Base-by-base conservation (phyloP, 805 yeast genomes). In the Lipomyces spencermartinsiae region DNA sequence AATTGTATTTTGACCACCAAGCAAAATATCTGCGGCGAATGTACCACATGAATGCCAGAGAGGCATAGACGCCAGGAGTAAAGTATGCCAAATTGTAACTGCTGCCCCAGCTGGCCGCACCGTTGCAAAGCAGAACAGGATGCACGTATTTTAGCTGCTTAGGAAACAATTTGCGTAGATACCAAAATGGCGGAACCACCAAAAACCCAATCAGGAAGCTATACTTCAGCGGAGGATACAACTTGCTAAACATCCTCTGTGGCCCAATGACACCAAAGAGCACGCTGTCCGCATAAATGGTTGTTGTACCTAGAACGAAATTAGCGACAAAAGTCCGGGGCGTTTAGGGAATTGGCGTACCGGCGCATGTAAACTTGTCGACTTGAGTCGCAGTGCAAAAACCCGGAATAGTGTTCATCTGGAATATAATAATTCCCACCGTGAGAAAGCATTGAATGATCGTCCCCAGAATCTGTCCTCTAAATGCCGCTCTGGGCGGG, bases 1-100 rank as follows among this genome's bases (percentile, higher is more conserved):
- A 88, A 75, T 88, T 87, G 76, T 89, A 89, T 76, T 88, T 88
- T 56, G 88, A 87, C 92, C 92, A 89, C 93, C 92, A 89, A 58
- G 82, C 78, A 59, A 85, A 80, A 78, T 85, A 87, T 68, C 80
- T 80, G 62, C 84, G 81, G 69, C 85, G 86, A 65, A 89, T 78
- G 73, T 82, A 80, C 77, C 82, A 86, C 79, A 86, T 87, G 80
- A 88, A 89, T 9, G 56, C 54, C 33, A 54, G 35, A 22, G 68
- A 56, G 7, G 33, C 43, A 37, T 55, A 63, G 22, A 65, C 22
- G n/a, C 62, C 61, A 1, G 68, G 58, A 9, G 65, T 61, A n/a
- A 33, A 54, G 51, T 61, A 65, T 22, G 67, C n/a, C 49, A 65
- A 39, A 33, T 61, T 65, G 56, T 65, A 65, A 3, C 57, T 29